Base-by-base conservation (phyloP, 179 eudicot genomes). In the Nepenthes alata region DNA sequence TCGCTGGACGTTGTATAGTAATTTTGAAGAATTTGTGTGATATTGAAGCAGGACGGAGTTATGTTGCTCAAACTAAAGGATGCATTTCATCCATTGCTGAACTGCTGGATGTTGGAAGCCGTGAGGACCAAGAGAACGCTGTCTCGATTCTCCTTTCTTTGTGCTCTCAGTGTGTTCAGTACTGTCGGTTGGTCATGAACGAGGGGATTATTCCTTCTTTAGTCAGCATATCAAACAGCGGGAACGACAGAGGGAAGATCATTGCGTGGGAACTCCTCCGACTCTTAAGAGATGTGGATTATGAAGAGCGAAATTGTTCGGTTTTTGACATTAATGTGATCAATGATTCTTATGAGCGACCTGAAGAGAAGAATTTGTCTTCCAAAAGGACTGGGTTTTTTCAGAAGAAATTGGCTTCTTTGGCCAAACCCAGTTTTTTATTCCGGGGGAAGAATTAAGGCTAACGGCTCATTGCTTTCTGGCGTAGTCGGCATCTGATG, bases 131-230 rank as follows among this genome's bases (percentile, higher is more conserved):
- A 67, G 97, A 85, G 14, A 72, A 67, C 56, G 96, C 87, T 1
- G 81, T 79, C 0, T 62, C 69, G 11, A 68, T 91, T 67, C 83
- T 91, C 48, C 83, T 83, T 34, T 71, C 81, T 10, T 52, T 91
- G 11, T 91, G 97, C 63, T 64, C 74, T 7, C 80, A 88, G 37
- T 73, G 69, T 11, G 71, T 60, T 47, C 39, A 71, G 41, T 83
- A 75, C 60, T 83, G 96, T 61, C 67, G 68, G 51, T n/a, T 80
- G 77, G 94, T 81, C 36, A 74, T 85, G 81, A 67, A 72, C 11
- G 97, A 88, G 63, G 89, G 87, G 6, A 74, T 85, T n/a, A 73
- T 91, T 53, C 91, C 96, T 13, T 45, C 75, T 14, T 74, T 91
- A 5, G 57, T 56, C 35, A 38, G 25, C n/a, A 51, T 81, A 3